Evolutionary conservation across 805 yeast species (phyloP).

Genomic region (Zygotorulaspora sp.): DNA sequence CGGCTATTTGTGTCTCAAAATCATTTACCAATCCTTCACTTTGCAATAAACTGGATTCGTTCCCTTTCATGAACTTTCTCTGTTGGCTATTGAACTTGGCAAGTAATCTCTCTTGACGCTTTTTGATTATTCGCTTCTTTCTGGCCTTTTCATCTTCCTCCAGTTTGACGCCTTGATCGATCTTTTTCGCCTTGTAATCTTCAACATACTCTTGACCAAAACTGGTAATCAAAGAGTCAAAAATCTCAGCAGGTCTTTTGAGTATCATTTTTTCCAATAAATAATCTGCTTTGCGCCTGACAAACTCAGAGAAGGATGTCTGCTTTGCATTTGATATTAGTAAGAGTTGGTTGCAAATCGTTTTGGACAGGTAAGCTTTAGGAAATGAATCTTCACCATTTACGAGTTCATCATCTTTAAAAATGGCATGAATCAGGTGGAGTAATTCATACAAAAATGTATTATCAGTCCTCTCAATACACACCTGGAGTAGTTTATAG

Average conservation of each 20-base stretch:
- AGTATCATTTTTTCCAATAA: constrained; percentile 48
- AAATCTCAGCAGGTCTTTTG: constrained; percentile 44
- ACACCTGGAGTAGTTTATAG: constrained; percentile 51
- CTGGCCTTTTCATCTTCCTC: constrained; percentile 54
- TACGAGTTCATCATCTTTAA: constrained; percentile 45
- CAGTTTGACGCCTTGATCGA: constrained; percentile 35
- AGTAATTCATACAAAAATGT: constrained; percentile 54
- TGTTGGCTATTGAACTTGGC: constrained; percentile 69
- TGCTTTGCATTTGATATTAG: constrained; percentile 45
- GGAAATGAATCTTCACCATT: constrained; percentile 41
- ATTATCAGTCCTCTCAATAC: constrained; percentile 49
- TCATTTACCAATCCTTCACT: constrained; percentile 32
- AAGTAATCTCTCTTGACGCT: constrained; percentile 57
- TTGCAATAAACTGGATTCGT: constrained; percentile 34
- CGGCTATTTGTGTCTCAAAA: constrained; percentile 41
- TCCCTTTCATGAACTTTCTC: constrained; percentile 59
- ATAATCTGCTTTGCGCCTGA: constrained; percentile 52
- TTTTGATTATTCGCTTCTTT: constrained; percentile 53
- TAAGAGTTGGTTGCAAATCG: constrained; percentile 53
- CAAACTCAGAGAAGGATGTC: constrained; percentile 41
- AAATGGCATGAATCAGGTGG: constrained; percentile 64
- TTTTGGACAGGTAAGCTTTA: constrained; percentile 48
- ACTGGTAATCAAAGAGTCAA: constrained; percentile 49
- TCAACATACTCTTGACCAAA: constrained; percentile 55
- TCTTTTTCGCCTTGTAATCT: constrained; percentile 46